phyloP scores from a whole-genome alignment of 805 yeast species.

The Groenewaldozyma tartarivorans region DNA sequence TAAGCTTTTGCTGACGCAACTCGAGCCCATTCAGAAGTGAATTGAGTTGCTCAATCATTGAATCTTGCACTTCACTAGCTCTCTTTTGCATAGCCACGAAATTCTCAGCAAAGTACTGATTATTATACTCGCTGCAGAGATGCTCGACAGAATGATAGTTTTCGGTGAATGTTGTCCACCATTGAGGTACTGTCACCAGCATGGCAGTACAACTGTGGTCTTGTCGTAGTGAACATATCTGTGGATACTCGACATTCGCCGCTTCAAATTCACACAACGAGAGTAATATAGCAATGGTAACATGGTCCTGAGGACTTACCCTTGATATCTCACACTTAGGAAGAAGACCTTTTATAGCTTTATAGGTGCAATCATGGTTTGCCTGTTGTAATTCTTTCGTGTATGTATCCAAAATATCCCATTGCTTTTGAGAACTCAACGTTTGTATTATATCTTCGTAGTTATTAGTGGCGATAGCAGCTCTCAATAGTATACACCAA shows the following conservation, averaged over 20 bases:
- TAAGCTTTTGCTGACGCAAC: neutral
- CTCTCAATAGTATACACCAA: neutral
- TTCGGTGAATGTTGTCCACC: slow-evolving; percentile 71
- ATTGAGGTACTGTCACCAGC: slow-evolving; percentile 32
- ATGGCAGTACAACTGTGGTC: slow-evolving; percentile 16
- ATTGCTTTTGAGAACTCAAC: neutral
- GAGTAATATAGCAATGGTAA: slow-evolving; percentile 15
- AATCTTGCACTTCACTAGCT: slow-evolving; percentile 10
- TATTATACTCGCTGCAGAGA: slow-evolving; percentile 33
- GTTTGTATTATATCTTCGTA: neutral
- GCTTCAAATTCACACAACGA: slow-evolving; percentile 25
- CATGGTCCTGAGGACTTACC: neutral
- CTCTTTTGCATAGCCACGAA: slow-evolving; percentile 6
- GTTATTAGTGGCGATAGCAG: too few relatives aligned
- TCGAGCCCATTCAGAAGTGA: neutral
- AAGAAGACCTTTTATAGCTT: neutral
- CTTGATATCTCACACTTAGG: neutral
- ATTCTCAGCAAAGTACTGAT: slow-evolving; percentile 14
- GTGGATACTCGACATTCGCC: slow-evolving; percentile 21
- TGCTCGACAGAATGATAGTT: slow-evolving; percentile 45
- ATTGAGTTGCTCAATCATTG: neutral
- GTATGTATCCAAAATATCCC: neutral
- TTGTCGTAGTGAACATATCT: slow-evolving; percentile 10
- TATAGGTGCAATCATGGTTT: neutral
- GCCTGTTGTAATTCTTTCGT: neutral